Conservation (phyloP, 1,284 basidiomycete genomes). For the Puccinia coronata region DNA sequence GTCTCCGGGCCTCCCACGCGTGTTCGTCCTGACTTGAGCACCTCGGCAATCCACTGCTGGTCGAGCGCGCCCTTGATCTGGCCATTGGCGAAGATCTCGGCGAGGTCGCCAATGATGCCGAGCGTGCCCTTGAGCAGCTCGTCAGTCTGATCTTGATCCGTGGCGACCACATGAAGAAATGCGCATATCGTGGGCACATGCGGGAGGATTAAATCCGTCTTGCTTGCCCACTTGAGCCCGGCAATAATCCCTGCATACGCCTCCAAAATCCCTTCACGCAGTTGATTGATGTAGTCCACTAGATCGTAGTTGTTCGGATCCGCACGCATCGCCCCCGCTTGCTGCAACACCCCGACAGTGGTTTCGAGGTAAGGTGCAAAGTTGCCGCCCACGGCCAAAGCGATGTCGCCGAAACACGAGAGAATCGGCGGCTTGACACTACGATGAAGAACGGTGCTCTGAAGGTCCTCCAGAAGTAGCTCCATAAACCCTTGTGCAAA, state of each 20-base stretch:
- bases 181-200: conserved; percentile 77
- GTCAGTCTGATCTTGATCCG: conserved; percentile 83
- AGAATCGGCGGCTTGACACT: conserved; percentile 96
- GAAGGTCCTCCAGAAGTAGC: conserved; percentile 84
- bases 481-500: conserved; percentile 88
- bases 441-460: conserved; percentile 84
- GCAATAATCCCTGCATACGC: conserved; percentile 94
- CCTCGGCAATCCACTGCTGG: conserved; percentile 76
- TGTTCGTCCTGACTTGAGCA: conserved; percentile 68
- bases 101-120: conserved; percentile 88
- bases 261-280: conserved; percentile 94
- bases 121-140: conserved; percentile 72
- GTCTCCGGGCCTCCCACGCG: conserved; percentile 62
- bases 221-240: conserved; percentile 79
- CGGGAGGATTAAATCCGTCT: conserved; percentile 71
- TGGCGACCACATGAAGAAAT: conserved; percentile 76
- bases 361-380: conserved; percentile 89
- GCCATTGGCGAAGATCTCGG: conserved; percentile 76
- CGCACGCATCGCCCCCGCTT: conserved; percentile 82
- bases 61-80: conserved; percentile 78
- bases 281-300: conserved; percentile 83
- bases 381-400: conserved; percentile 77
- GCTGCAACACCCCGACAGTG: conserved; percentile 85
- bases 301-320: conserved; percentile 85
- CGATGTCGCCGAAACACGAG: conserved; percentile 94